Base-by-base conservation (phyloP, 1,284 basidiomycete genomes). In the Mycena sp. region DNA sequence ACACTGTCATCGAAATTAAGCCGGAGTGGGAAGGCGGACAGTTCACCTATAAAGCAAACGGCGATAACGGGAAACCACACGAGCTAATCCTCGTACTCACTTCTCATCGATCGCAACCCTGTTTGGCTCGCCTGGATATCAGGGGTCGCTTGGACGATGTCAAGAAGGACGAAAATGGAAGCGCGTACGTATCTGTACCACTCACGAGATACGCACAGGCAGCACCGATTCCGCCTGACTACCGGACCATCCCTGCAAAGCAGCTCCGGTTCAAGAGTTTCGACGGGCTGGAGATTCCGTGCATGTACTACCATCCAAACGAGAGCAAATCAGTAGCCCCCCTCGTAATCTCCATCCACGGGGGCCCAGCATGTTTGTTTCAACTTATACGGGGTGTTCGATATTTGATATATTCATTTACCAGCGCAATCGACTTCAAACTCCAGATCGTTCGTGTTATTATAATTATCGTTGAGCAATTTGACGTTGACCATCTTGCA, bases 251-350 rank as follows among this genome's bases (percentile, higher is more conserved):
- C 30, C 59, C 66, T 6, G 53, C 63, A 7, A 61, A 61, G 46
- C 41, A 32, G 23, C 16, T 67, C 28, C 54, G 56, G 4, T 67
- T 64, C 63, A 64, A 64, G 46, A 67, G 66, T 52, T 67, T 67
- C 16, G 66, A 67, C 49, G 66, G 59, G 3, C 30, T 67, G 38
- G 59, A 67, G 38, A 64, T 67, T 26, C 63, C 66, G 16, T 67
- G 66, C 48, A 67, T 64, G 50, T 67, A 64, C 26, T 67, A 67
- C 28, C 66, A 64, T 56, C 66, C 66, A 10, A 64, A n/a, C n/a
- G 38, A 67, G 35, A 32, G 51, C 3, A 52, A 67, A 25, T 56
- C 59, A n/a, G 41, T 37, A 2, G 62, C 62, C 4, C 66, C 66
- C 4, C 37, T 62, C 26, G 60, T 67, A 9, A 57, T 67, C 28